Percentiles rank a stretch among this genome's conserved stretches.
These are phyloP conservation scores for Elaeis guineensis DNA, from an alignment of 176 grass and related monocot species.

Conservation along the genomic window DNA sequence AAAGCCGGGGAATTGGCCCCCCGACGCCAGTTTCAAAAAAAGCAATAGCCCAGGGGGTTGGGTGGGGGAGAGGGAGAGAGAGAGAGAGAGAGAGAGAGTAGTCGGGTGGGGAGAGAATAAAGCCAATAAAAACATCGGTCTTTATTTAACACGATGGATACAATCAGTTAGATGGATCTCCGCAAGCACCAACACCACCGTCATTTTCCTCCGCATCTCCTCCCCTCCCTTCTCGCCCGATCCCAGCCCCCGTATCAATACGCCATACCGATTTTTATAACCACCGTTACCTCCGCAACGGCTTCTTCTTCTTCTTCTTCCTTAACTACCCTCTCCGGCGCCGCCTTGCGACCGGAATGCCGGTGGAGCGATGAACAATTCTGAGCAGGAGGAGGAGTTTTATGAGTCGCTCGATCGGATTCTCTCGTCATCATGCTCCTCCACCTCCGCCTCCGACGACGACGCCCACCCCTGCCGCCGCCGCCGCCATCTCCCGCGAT, in stretches of 20 bases:
- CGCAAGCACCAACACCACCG: not conserved
- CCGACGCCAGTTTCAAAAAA: too few relatives aligned
- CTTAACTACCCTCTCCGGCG: not conserved
- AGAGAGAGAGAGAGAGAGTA: too few relatives aligned
- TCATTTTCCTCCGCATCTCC: not conserved
- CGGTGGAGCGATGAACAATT: conserved; percentile 52
- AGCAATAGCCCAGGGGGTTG: too few relatives aligned
- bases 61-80: too few relatives aligned
- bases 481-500: not conserved
- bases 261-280: too few relatives aligned
- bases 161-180: not conserved
- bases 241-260: too few relatives aligned
- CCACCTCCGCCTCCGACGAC: conserved; percentile 15
- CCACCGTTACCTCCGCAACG: too few relatives aligned
- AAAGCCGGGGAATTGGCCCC: too few relatives aligned
- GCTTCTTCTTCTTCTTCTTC: too few relatives aligned
- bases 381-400: conserved; percentile 56
- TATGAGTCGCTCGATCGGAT: conserved; percentile 86
- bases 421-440: conserved; percentile 80
- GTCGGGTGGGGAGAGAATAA: too few relatives aligned
- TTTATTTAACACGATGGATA: not conserved
- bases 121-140: too few relatives aligned
- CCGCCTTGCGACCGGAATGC: conserved; percentile 29
- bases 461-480: not conserved
- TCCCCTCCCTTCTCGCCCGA: not conserved